A percentile compares a stretch with the other conserved stretches of the same genome.
phyloP scores from a whole-genome alignment of 2,329 filamentous ascomycete genomes.

The Grosmannia clavigera region DNA sequence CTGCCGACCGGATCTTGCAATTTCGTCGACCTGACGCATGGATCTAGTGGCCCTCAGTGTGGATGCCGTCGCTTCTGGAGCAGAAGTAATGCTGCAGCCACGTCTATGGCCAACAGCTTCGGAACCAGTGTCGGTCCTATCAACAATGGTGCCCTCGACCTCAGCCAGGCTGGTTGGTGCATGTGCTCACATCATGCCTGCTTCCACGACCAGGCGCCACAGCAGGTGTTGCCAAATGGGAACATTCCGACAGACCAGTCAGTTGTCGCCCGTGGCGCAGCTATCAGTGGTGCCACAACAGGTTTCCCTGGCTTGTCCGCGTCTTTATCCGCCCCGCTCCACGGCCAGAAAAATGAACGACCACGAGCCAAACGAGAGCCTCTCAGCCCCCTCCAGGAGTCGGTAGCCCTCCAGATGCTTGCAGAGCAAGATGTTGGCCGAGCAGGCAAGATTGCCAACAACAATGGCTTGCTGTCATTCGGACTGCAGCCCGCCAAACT shows the following conservation, averaged over 20 bases:
- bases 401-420: slow-evolving; percentile 27
- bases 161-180: slow-evolving; percentile 35
- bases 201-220: slow-evolving; percentile 34
- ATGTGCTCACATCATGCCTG: slow-evolving; percentile 54
- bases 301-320: neutral
- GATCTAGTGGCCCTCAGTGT: slow-evolving; percentile 39
- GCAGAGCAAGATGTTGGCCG: neutral
- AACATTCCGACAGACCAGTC: neutral
- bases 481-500: slow-evolving; percentile 14
- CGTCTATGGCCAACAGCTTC: slow-evolving; percentile 3
- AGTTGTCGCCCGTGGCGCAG: slow-evolving; percentile 5
- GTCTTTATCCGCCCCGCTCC: neutral
- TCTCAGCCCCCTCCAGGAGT: slow-evolving; percentile 37
- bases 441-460: neutral
- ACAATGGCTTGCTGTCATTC: slow-evolving; percentile 14
- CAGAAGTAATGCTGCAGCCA: slow-evolving; percentile 20
- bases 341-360: slow-evolving; percentile 39
- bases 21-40: slow-evolving; percentile 40
- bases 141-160: slow-evolving; percentile 16
- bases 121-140: slow-evolving; percentile 18
- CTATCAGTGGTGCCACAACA: neutral
- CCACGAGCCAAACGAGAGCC: slow-evolving; percentile 35
- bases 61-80: slow-evolving; percentile 52
- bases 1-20: slow-evolving; percentile 45
- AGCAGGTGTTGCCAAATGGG: slow-evolving; percentile 10